These are phyloP conservation scores for Speleostelium caveatum DNA, from an alignment of 78 protist species.

Conservation along the genomic window DNA sequence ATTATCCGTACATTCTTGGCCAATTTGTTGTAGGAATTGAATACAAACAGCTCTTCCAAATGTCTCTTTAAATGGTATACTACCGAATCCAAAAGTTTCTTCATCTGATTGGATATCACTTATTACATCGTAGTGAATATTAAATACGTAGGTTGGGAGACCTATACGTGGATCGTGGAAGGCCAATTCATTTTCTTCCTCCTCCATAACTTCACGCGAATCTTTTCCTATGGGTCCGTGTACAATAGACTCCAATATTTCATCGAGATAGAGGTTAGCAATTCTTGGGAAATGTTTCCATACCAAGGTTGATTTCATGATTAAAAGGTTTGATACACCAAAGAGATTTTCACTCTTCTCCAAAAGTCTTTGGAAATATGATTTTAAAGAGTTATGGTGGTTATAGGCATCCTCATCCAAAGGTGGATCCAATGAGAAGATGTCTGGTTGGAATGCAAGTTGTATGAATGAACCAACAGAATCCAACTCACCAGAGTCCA, in stretches of 20 bases:
- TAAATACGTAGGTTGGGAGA: slow-evolving; percentile 38
- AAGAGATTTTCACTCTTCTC: not conserved
- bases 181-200: not conserved
- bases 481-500: slow-evolving; percentile 9
- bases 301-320: slow-evolving; percentile 5
- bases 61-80: slow-evolving; percentile 37
- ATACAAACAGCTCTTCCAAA: slow-evolving; percentile 40
- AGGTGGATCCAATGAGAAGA: not conserved
- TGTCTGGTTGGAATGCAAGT: slow-evolving; percentile 21
- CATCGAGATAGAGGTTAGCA: slow-evolving; percentile 30
- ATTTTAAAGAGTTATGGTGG: slow-evolving; percentile 22
- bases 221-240: slow-evolving; percentile 45
- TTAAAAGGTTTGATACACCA: slow-evolving; percentile 42
- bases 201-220: not conserved
- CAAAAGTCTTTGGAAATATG: slow-evolving; percentile 5
- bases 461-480: slow-evolving; percentile 47
- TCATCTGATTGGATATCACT: slow-evolving; percentile 33
- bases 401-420: not conserved
- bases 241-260: slow-evolving; percentile 26
- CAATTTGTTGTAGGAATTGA: slow-evolving; percentile 34
- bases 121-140: slow-evolving; percentile 25
- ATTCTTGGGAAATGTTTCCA: slow-evolving; percentile 51
- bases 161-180: slow-evolving; percentile 60
- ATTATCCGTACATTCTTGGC: not conserved
- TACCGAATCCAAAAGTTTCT: slow-evolving; percentile 52